Percentiles rank a stretch among this genome's conserved stretches.
Conservation (phyloP, 2,329 filamentous ascomycete genomes). For the Chrysosporium queenslandicum region DNA sequence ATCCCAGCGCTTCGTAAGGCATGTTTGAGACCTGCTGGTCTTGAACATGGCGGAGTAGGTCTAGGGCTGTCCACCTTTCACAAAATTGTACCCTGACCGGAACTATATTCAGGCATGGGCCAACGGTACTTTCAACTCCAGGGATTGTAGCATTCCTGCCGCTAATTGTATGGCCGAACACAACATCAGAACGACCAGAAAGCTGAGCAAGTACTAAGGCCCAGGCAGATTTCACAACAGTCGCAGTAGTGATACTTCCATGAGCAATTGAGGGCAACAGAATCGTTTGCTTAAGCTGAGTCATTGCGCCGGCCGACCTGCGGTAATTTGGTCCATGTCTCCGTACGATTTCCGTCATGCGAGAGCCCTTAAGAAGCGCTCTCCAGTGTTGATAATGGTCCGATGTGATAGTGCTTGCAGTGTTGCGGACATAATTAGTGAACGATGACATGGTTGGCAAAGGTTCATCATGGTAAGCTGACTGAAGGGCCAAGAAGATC, state of each 20-base stretch:
- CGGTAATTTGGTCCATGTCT: slow-evolving; percentile 28
- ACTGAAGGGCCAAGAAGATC: slow-evolving; percentile 52
- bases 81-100: slow-evolving; percentile 52
- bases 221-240: slow-evolving; percentile 58
- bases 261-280: slow-evolving; percentile 38
- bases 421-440: slow-evolving; percentile 38
- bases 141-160: slow-evolving; percentile 52
- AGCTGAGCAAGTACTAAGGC: slow-evolving; percentile 51
- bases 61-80: slow-evolving; percentile 41
- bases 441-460: slow-evolving; percentile 36
- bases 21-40: slow-evolving; percentile 49
- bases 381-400: slow-evolving; percentile 52
- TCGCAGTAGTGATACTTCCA: slow-evolving; percentile 52
- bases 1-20: slow-evolving; percentile 46
- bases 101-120: slow-evolving; percentile 58
- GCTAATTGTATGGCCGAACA: slow-evolving; percentile 57
- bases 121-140: slow-evolving; percentile 48
- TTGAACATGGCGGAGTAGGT: slow-evolving; percentile 47
- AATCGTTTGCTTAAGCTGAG: slow-evolving; percentile 29
- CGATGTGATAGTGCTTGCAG: slow-evolving; percentile 32
- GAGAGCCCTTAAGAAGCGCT: slow-evolving; percentile 47
- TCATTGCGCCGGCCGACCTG: slow-evolving; percentile 29
- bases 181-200: slow-evolving; percentile 45
- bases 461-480: slow-evolving; percentile 39
- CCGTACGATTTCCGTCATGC: slow-evolving; percentile 38